Base-by-base conservation (phyloP, 495 filamentous ascomycete genomes). In the Penicillium verhagenii region DNA sequence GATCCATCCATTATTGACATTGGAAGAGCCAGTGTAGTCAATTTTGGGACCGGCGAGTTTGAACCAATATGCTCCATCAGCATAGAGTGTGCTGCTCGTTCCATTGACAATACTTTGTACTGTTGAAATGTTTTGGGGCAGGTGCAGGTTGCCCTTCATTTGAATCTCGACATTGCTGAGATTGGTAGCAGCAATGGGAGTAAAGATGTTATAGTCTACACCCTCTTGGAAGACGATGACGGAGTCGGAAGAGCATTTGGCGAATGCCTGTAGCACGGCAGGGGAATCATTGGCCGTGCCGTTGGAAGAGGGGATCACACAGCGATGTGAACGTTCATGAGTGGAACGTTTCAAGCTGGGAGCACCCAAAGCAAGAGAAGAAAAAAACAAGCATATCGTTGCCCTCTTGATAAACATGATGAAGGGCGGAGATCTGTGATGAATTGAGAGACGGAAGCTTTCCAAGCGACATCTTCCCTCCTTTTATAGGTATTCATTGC, bases 131-230 rank as follows among this genome's bases (percentile, higher is more conserved):
- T 66, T 66, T 35, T 68, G 62, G 2, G 72, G 72, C 20, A 77
- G 59, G 48, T 75, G 70, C 8, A 77, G 64, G 52, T 73, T 74
- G 9, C 72, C 74, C 25, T 65, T 56, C 53, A 77, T 62, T 13
- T 56, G 59, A 26, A 77, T 76, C 44, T 67, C 70, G 14, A 76
- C 73, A 56, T 77, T 71, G 44, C 62, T 66, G 25, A 77, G 59
- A 28, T 75, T 72, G 2, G 55, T 70, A 9, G 71, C 72, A 5
- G 42, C 57, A 48, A 76, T 66, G 29, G 73, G 74, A 0, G 60
- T 61, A 42, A 69, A 68, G 57, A 73, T 60, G 38, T 74, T 76
- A 51, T 76, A 77, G 46, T 75, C 55, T 1, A 65, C 63, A 18
- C 74, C 69, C 49, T 65, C 47, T 19, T 61, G 46, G 56, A 76